Evolutionary conservation across 768 basidiomycete species (phyloP).

Genomic region (Antrodiella citrinella): DNA sequence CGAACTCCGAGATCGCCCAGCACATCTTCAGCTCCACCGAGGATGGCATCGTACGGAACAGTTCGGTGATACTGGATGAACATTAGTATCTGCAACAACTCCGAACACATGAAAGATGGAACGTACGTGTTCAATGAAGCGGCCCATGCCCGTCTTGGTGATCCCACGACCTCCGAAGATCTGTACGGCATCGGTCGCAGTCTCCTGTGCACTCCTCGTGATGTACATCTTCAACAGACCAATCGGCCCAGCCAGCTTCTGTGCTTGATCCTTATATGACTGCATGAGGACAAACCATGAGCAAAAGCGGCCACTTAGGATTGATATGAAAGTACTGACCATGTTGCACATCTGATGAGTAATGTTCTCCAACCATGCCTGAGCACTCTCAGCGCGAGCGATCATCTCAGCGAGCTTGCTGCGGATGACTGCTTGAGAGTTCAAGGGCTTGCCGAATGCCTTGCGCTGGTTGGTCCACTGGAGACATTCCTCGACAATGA

Average conservation of each 20-base stretch:
- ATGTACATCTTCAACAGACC: slow-evolving; percentile 73
- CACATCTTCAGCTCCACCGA: slow-evolving; percentile 61
- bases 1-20: slow-evolving; percentile 54
- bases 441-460: slow-evolving; percentile 85
- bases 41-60: slow-evolving; percentile 32
- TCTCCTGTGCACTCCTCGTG: slow-evolving; percentile 70
- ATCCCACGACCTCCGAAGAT: slow-evolving; percentile 84
- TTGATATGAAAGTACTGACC: slow-evolving; percentile 27
- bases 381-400: slow-evolving; percentile 69
- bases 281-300: slow-evolving; percentile 18
- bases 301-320: slow-evolving; percentile 15
- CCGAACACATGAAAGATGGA: neutral
- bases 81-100: slow-evolving; percentile 3
- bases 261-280: slow-evolving; percentile 67
- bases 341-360: slow-evolving; percentile 87
- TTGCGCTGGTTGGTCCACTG: slow-evolving; percentile 88
- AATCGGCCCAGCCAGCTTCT: slow-evolving; percentile 75
- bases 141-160: slow-evolving; percentile 76
- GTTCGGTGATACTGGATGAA: slow-evolving; percentile 31
- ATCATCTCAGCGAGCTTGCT: slow-evolving; percentile 88
- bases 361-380: slow-evolving; percentile 81
- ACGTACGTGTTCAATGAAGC: slow-evolving; percentile 63
- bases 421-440: slow-evolving; percentile 80
- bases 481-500: slow-evolving; percentile 75
- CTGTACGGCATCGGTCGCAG: slow-evolving; percentile 77